phyloP scores from a whole-genome alignment of 78 protist species.

The Dictyostelium capitatum region DNA sequence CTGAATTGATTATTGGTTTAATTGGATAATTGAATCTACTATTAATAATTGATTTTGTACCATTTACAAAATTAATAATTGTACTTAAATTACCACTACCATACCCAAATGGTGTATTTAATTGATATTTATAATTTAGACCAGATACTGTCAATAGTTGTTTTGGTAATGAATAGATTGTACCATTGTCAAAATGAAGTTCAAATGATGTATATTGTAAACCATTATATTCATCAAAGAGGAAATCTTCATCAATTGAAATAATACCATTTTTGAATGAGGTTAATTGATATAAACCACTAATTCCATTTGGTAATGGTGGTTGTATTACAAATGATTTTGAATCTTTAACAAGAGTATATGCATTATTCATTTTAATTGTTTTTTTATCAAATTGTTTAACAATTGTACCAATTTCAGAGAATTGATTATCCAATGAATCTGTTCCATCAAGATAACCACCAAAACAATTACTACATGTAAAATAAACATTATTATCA shows the following conservation, averaged over 20 bases:
- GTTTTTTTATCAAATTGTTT: background rate
- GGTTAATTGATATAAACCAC: background rate
- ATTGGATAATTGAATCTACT: background rate
- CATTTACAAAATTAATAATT: background rate
- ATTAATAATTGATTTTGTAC: background rate
- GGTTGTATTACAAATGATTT: background rate
- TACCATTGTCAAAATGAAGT: background rate
- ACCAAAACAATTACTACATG: constrained; percentile 12
- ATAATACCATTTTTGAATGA: background rate
- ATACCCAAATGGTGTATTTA: background rate
- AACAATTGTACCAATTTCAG: constrained; percentile 1
- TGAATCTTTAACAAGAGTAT: background rate
- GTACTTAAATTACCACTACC: background rate
- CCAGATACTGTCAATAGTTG: background rate
- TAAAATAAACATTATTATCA: background rate
- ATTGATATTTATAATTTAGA: background rate
- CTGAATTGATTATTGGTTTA: background rate
- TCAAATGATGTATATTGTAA: background rate
- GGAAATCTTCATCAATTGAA: background rate
- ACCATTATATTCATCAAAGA: background rate
- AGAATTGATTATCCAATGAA: background rate
- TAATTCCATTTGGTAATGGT: background rate
- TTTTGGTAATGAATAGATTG: background rate
- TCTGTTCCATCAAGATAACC: background rate
- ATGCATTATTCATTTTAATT: background rate